Conservation (phyloP, 768 basidiomycete genomes). For the Lactarius tabidus region DNA sequence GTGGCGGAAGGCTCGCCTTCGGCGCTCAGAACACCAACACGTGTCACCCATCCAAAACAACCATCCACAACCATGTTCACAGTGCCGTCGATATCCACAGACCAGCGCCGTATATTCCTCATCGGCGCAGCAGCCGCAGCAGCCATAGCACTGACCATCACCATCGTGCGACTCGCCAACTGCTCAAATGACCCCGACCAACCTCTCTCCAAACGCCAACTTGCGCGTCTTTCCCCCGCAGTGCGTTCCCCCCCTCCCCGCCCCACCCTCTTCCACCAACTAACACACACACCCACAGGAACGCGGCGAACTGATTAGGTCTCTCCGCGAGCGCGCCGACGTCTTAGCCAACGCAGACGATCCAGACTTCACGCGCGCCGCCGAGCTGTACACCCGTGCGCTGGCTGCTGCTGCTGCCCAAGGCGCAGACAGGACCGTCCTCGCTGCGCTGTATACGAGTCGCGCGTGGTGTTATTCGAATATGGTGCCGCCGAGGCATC, state of each 20-base stretch:
- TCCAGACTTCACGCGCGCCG: conserved; percentile 46
- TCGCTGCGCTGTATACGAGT: conserved; percentile 74
- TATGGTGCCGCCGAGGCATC: conserved; percentile 76
- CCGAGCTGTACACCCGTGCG: conserved; percentile 65
- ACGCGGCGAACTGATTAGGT: conserved; percentile 53
- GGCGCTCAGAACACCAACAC: not conserved
- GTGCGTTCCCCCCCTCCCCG: not conserved
- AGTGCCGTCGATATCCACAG: not conserved
- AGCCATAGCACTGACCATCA: not conserved
- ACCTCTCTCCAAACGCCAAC: not conserved
- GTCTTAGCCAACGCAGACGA: conserved; percentile 56
- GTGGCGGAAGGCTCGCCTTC: not conserved
- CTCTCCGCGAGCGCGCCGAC: conserved; percentile 69
- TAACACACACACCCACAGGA: conserved; percentile 40
- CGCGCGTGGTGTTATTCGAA: conserved; percentile 96
- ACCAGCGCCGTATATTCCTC: not conserved
- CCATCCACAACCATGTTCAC: not conserved
- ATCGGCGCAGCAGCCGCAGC: not conserved
- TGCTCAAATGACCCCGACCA: not conserved
- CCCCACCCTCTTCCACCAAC: not conserved
- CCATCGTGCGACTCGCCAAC: not conserved
- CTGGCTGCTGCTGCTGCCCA: conserved; percentile 68
- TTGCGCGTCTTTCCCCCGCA: not conserved
- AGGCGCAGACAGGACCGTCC: conserved; percentile 55
- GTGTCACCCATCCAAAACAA: not conserved